Conservation (phyloP, 2,329 filamentous ascomycete species). For the Colletotrichum australisinense region DNA sequence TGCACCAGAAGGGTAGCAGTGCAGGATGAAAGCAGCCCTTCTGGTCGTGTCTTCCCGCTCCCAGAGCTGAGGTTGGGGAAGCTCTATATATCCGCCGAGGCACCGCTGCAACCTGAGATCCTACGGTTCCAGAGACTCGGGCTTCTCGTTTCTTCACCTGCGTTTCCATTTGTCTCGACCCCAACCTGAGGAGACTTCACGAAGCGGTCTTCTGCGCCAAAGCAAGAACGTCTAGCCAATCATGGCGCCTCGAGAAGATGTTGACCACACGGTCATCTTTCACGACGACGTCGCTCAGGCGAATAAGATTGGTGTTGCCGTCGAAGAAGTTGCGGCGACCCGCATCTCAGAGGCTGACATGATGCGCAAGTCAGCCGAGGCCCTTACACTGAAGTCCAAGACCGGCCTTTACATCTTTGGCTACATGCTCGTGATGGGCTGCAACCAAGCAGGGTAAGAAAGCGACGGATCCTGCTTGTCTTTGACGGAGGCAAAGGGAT, state of each 20-base stretch:
- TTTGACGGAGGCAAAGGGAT: too few relatives aligned
- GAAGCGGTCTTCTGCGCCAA: not conserved
- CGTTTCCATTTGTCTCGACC: not conserved
- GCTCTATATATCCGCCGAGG: constrained; percentile 18
- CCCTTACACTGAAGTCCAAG: constrained; percentile 52
- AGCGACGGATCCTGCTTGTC: too few relatives aligned
- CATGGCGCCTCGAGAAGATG: constrained; percentile 32
- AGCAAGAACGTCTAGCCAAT: constrained; percentile 3
- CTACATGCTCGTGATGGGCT: constrained; percentile 58
- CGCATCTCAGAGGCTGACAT: constrained; percentile 59
- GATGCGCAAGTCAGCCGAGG: constrained; percentile 52
- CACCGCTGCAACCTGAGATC: constrained; percentile 19
- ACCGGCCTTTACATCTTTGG: constrained; percentile 53
- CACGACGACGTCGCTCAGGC: constrained; percentile 44
- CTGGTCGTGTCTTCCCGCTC: not conserved
- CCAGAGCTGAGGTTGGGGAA: not conserved
- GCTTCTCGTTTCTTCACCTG: constrained; percentile 11
- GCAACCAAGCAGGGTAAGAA: constrained; percentile 54
- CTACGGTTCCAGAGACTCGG: constrained; percentile 14
- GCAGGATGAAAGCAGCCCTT: constrained; percentile 10
- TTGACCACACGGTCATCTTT: constrained; percentile 37
- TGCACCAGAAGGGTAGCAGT: not conserved
- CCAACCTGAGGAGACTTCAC: not conserved
- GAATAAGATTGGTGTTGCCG: constrained; percentile 46
- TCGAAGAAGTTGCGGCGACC: constrained; percentile 57